Conservation (phyloP, 768 basidiomycete species). For the Phallus indusiatus region DNA sequence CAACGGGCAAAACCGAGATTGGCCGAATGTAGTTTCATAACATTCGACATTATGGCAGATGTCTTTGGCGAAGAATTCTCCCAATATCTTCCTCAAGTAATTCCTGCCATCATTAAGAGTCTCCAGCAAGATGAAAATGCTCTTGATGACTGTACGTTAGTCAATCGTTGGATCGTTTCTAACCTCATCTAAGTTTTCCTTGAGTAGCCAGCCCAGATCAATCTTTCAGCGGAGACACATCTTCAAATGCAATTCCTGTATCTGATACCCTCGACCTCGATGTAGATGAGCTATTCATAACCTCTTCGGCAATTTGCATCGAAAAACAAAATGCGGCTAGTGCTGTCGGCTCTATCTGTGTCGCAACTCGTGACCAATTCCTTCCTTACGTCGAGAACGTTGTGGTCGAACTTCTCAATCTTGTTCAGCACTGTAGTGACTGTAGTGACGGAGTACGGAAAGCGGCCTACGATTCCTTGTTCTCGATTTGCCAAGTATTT, state of each 20-base stretch:
- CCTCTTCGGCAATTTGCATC: conserved; percentile 92
- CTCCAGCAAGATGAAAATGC: conserved; percentile 78
- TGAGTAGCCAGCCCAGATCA: conserved; percentile 28
- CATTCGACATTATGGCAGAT: conserved; percentile 95
- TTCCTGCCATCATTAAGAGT: conserved; percentile 76
- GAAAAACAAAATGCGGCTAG: conserved; percentile 99
- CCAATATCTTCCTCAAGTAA: conserved; percentile 72
- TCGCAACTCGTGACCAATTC: conserved; percentile 73
- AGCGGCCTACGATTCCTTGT: conserved; percentile 76
- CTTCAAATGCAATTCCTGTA: conserved; percentile 57
- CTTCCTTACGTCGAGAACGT: conserved; percentile 83
- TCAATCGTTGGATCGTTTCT: conserved; percentile 1
- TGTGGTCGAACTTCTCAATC: conserved; percentile 65
- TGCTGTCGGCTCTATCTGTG: conserved; percentile 86
- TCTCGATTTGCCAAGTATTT: conserved; percentile 85
- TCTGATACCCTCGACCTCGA: conserved; percentile 55
- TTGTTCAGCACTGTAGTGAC: conserved; percentile 88
- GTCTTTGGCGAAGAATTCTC: conserved; percentile 95
- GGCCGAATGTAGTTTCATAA: conserved; percentile 92
- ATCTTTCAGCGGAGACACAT: conserved; percentile 67
- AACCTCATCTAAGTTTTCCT: not conserved
- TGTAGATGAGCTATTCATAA: conserved; percentile 79
- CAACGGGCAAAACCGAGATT: conserved; percentile 79
- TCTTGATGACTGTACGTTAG: conserved; percentile 28
- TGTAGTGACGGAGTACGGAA: conserved; percentile 98